Conservation (phyloP, 2,329 filamentous ascomycete species). For the Aspergillus carbonarius region DNA sequence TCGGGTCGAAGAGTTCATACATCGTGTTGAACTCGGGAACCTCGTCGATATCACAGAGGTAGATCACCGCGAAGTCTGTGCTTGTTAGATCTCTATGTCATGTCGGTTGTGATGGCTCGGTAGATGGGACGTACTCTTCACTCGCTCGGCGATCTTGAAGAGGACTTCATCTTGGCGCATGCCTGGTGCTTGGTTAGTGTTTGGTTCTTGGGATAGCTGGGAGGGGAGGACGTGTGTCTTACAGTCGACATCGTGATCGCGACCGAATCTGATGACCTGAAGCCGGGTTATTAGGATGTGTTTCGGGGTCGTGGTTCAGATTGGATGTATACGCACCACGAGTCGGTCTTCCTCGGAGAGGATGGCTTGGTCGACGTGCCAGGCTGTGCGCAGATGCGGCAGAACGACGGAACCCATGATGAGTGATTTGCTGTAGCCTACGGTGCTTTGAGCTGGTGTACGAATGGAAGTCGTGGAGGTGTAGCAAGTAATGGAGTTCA, state of each 20-base stretch:
- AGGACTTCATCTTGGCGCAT: slow-evolving; percentile 90
- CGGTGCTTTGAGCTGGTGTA: neutral
- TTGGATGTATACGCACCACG: slow-evolving; percentile 21
- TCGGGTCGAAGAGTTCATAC: slow-evolving; percentile 86
- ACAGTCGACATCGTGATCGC: slow-evolving; percentile 77
- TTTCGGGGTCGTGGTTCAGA: no score
- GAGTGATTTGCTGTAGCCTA: neutral
- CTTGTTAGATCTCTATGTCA: neutral
- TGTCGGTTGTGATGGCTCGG: no score
- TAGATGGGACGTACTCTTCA: slow-evolving; percentile 61
- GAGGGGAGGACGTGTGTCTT: slow-evolving; percentile 13
- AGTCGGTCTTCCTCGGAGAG: slow-evolving; percentile 86
- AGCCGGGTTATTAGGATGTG: neutral
- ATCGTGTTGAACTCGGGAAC: slow-evolving; percentile 94
- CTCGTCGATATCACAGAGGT: slow-evolving; percentile 88
- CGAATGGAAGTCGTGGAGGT: neutral
- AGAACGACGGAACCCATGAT: slow-evolving; percentile 82
- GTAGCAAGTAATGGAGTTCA: neutral
- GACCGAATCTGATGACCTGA: slow-evolving; percentile 86
- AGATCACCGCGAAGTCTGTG: slow-evolving; percentile 61
- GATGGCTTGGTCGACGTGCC: slow-evolving; percentile 98
- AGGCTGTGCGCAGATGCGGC: slow-evolving; percentile 85
- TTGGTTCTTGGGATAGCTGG: neutral
- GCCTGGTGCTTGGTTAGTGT: slow-evolving; percentile 31
- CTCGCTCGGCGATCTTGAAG: slow-evolving; percentile 86